These are phyloP conservation scores for Cyathus striatus DNA, from an alignment of 768 basidiomycete species.

Conservation along the genomic window DNA sequence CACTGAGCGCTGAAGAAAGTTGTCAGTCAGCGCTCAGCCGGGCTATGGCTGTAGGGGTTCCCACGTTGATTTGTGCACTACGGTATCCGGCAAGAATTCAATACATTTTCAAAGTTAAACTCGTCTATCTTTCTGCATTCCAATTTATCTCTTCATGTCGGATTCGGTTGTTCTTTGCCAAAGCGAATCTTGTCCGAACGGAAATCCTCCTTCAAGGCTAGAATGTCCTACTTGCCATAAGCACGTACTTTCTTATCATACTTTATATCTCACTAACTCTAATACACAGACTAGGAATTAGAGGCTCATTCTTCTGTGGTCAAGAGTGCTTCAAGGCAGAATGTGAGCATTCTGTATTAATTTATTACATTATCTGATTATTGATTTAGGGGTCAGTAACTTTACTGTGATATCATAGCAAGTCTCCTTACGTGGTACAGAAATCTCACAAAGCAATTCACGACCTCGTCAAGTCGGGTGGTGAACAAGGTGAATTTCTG, in stretches of 20 bases:
- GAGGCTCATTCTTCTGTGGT: slow-evolving; percentile 86
- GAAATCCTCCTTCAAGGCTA: slow-evolving; percentile 78
- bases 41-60: no score
- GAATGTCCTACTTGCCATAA: slow-evolving; percentile 95
- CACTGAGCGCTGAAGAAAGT: no score
- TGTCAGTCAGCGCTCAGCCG: no score
- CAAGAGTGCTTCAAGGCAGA: slow-evolving; percentile 96
- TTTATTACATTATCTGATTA: slow-evolving; percentile 7
- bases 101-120: no score
- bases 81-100: no score
- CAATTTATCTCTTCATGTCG: no score
- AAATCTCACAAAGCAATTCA: slow-evolving; percentile 82
- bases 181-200: slow-evolving; percentile 67
- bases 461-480: slow-evolving; percentile 42
- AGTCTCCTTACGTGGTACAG: slow-evolving; percentile 28
- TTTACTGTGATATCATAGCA: not conserved
- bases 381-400: slow-evolving; percentile 28
- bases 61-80: no score
- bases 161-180: slow-evolving; percentile 52
- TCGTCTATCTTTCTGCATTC: no score
- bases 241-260: slow-evolving; percentile 36
- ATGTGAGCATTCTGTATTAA: slow-evolving; percentile 52
- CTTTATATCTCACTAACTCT: slow-evolving; percentile 3
- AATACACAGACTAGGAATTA: slow-evolving; percentile 62
- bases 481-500: slow-evolving; percentile 9